A percentile compares a stretch with the other conserved stretches of the same genome.
These are phyloP conservation scores for Trifolium subterraneum DNA, from an alignment of 306 rosid species.

Conservation along the genomic window DNA sequence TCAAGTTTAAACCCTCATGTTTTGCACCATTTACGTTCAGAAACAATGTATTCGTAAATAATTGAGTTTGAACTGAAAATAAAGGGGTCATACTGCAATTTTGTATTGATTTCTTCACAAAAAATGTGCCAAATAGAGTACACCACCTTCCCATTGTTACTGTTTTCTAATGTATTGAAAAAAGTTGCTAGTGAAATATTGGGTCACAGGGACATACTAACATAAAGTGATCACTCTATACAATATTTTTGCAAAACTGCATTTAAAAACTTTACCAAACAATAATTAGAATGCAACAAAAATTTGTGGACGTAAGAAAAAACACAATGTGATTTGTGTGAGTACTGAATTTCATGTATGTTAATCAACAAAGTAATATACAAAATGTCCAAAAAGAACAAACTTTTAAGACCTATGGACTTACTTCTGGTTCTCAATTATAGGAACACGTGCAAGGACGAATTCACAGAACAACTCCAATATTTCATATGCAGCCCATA, in stretches of 20 bases:
- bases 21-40: conserved; percentile 9
- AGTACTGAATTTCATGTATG: conserved; percentile 1
- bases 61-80: conserved; percentile 30
- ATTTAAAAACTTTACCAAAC: conserved; percentile 7
- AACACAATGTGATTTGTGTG: not conserved
- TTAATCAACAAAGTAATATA: conserved; percentile 33
- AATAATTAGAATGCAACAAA: conserved; percentile 6
- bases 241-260: conserved; percentile 22
- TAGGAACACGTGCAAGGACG: conserved; percentile 90
- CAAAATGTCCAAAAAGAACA: conserved; percentile 23
- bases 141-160: not conserved
- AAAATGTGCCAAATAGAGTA: conserved; percentile 7
- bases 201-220: conserved; percentile 8
- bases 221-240: conserved; percentile 10
- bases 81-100: not conserved
- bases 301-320: conserved; percentile 21
- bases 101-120: not conserved
- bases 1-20: conserved; percentile 3
- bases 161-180: not conserved
- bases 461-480: conserved; percentile 96
- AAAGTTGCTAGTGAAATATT: conserved; percentile 17
- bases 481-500: conserved; percentile 92
- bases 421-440: conserved; percentile 88
- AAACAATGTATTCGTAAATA: conserved; percentile 6
- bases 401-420: conserved; percentile 25